phyloP scores from a whole-genome alignment of 768 basidiomycete genomes.

The Trametes villosa region DNA sequence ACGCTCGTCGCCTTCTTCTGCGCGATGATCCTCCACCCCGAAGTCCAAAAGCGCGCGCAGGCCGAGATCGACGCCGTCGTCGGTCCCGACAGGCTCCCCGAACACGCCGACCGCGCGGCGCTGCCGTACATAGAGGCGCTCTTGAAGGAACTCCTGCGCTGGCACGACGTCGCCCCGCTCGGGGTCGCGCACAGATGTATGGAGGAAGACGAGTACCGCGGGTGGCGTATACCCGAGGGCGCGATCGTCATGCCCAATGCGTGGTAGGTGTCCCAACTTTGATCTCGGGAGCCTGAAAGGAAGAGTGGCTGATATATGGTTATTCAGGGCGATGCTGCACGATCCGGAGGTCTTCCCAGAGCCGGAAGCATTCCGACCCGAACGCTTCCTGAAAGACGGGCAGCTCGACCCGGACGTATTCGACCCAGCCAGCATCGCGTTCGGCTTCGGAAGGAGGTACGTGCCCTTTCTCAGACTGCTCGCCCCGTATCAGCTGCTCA shows the following conservation, averaged over 20 bases:
- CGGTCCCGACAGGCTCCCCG: conserved; percentile 15
- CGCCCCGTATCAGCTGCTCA: not conserved
- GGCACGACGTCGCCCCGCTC: conserved; percentile 14
- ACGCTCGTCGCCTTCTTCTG: conserved; percentile 32
- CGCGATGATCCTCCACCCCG: conserved; percentile 33
- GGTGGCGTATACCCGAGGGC: conserved; percentile 43
- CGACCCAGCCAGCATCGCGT: conserved; percentile 21
- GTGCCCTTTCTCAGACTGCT: not conserved
- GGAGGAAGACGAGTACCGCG: conserved; percentile 45
- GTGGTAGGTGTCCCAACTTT: conserved; percentile 13
- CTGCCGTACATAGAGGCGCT: conserved; percentile 22
- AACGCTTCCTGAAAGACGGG: conserved; percentile 44
- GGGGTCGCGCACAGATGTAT: conserved; percentile 36
- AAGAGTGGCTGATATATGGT: not conserved
- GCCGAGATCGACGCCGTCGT: conserved; percentile 19
- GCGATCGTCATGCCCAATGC: conserved; percentile 21
- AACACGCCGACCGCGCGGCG: not conserved
- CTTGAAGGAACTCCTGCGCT: conserved; percentile 22
- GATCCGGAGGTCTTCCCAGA: conserved; percentile 51
- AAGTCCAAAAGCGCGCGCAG: conserved; percentile 23
- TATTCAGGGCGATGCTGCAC: conserved; percentile 52
- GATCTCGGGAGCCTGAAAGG: not conserved
- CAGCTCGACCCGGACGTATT: conserved; percentile 10
- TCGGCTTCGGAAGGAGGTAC: conserved; percentile 34
- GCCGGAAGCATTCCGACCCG: conserved; percentile 53